phyloP scores from a whole-genome alignment of 2,329 filamentous ascomycete genomes.

The Fusarium compactum region DNA sequence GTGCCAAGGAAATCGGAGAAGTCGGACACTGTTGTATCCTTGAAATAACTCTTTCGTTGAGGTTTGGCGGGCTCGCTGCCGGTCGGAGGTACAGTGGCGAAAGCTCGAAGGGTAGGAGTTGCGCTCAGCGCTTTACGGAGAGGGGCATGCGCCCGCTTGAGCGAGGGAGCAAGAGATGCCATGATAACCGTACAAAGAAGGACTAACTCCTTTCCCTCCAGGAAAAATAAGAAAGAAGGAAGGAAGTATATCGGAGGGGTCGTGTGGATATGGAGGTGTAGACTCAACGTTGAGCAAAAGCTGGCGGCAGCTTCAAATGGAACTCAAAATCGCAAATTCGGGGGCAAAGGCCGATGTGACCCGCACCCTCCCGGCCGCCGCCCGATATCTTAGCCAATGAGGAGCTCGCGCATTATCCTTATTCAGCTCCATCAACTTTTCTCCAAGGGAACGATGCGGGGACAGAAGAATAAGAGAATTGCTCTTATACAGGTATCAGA shows the following conservation, averaged over 20 bases:
- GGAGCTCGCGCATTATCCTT: slow-evolving; percentile 24
- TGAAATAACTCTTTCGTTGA: slow-evolving; percentile 66
- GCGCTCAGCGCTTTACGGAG: slow-evolving; percentile 56
- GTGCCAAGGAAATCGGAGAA: slow-evolving; percentile 69
- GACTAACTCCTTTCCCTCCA: slow-evolving; percentile 6
- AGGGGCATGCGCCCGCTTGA: slow-evolving; percentile 58
- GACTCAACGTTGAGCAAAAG: slow-evolving; percentile 39
- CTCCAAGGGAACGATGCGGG: slow-evolving; percentile 2
- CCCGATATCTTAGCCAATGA: slow-evolving; percentile 41
- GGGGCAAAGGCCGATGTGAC: slow-evolving; percentile 46
- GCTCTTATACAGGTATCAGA: neutral
- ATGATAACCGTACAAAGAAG: slow-evolving; percentile 43
- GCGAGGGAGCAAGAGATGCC: slow-evolving; percentile 56
- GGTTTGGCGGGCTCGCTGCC: slow-evolving; percentile 46
- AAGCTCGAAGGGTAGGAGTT: slow-evolving; percentile 53
- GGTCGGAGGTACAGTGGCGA: slow-evolving; percentile 61
- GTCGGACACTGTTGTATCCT: slow-evolving; percentile 67
- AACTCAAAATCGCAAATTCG: slow-evolving; percentile 45
- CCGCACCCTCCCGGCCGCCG: slow-evolving; percentile 39
- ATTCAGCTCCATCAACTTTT: slow-evolving; percentile 22
- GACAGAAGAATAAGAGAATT: slow-evolving; percentile 3
- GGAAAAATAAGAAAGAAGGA: neutral
- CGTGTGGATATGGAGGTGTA: slow-evolving; percentile 13
- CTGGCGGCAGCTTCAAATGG: slow-evolving; percentile 37
- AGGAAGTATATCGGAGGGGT: slow-evolving; percentile 25